Base-by-base conservation (phyloP, 495 filamentous ascomycete genomes). In the Podospora anserina region DNA sequence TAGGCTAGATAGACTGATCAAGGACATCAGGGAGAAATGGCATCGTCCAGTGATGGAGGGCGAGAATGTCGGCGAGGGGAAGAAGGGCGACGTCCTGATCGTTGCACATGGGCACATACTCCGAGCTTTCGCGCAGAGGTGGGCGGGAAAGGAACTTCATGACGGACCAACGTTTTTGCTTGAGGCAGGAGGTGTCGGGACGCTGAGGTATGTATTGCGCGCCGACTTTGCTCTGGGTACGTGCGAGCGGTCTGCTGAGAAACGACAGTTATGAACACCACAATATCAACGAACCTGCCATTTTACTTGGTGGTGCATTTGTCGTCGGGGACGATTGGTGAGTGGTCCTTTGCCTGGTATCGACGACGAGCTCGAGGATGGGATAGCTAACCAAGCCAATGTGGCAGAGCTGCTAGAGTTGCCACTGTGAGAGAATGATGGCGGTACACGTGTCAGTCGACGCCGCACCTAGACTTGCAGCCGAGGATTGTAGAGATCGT, bases 61-160 rank as follows among this genome's bases (percentile, higher is more conserved):
- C 34, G 74, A 78, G 19, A 49, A 49, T 11, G 13, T 13, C 9
- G 39, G 39, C 15, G 78, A 81, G 64, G 69, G 59, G 15, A 76
- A 64, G 0, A 73, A 70, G 6, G 78, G 78, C n/a, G 85, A 87
- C 65, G 87, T 91, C 27, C 78, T 90, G 18, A 82, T 89, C 20
- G 83, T 91, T 34, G 89, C 91, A 4, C 94, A 97, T 72, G 94
- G 94, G 0, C 94, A 96, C 77, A 92, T 96, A 32, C 82, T 97
- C 34, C 84, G 94, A 28, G 92, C 92, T 0, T 96, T 97, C 78
- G 91, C 92, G 5, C 94, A 96, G 88, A 83, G 94, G 20, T 97
- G 94, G 94, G 83, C 88, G 0, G 84, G 86, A 0, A 89, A 90
- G 76, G 83, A 88, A 20, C 77, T 97, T 64, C 84, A 86, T 6